Percentiles rank a stretch among this genome's conserved stretches.
Evolutionary conservation across 2,329 filamentous ascomycete genomes (phyloP).

Genomic region (Sarocladiaceae sp.): DNA sequence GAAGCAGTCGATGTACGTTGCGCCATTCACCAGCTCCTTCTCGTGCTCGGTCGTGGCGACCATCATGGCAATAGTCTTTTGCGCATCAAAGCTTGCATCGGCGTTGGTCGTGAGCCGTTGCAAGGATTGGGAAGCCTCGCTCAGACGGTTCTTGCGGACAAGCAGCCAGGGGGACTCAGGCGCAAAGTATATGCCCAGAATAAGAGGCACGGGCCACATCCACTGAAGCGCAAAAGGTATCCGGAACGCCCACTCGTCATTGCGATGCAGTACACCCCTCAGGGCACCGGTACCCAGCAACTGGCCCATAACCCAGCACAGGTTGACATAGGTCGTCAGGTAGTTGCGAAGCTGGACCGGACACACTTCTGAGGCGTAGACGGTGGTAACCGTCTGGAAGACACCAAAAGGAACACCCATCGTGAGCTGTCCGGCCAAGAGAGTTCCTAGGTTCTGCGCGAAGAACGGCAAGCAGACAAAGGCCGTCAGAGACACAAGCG

Average conservation of each 20-base stretch:
- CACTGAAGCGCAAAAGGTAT: conserved; percentile 41
- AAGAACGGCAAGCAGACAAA: conserved; percentile 59
- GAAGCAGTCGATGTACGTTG: conserved; percentile 43
- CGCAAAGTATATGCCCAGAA: conserved; percentile 30
- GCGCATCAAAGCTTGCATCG: conserved; percentile 28
- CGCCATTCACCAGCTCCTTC: conserved; percentile 33
- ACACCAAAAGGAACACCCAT: conserved; percentile 53
- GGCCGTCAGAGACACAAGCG: conserved; percentile 42
- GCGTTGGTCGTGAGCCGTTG: conserved; percentile 33
- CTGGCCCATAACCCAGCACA: conserved; percentile 30
- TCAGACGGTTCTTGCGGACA: conserved; percentile 30
- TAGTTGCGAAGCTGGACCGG: conserved; percentile 40
- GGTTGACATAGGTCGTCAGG: conserved; percentile 33
- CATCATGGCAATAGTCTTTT: conserved; percentile 46
- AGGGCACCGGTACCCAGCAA: conserved; percentile 34
- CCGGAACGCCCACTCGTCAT: conserved; percentile 35
- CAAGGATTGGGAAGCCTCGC: conserved; percentile 32
- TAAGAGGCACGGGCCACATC: conserved; percentile 35
- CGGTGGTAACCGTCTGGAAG: conserved; percentile 49
- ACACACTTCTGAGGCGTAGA: conserved; percentile 64
- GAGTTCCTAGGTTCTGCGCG: conserved; percentile 46
- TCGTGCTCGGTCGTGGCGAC: conserved; percentile 46
- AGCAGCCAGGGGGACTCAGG: conserved; percentile 42
- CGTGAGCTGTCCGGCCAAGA: conserved; percentile 53
- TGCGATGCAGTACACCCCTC: conserved; percentile 25